Base-by-base conservation (phyloP, 441 rosid genomes). In the Viola pubescens region DNA sequence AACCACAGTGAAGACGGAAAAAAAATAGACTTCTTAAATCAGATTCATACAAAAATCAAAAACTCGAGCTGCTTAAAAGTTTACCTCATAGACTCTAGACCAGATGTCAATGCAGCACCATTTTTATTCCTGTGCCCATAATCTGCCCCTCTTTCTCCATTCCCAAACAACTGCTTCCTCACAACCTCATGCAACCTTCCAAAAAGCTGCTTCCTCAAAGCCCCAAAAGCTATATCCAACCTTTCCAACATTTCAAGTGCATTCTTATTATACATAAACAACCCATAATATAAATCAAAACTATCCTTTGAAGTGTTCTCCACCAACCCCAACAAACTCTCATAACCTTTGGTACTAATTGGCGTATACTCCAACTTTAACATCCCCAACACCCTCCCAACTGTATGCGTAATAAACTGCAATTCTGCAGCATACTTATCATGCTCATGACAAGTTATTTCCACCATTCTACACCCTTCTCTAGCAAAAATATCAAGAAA, bases 261-360 rank as follows among this genome's bases (percentile, higher is more conserved):
- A 57, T 78, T 81, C 63, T 62, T 79, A 45, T 86, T 86, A 50
- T 76, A 80, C 64, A 83, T 38, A 68, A 86, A 86, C 72, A 86
- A 64, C 42, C 84, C 92, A 55, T 81, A 86, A 44, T 75, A 83
- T 77, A 83, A 57, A 77, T 83, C 89, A 60, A 86, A 86, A 48
- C 87, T 83, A 73, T 86, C 89, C 52, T 68, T 68, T 1, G 63
- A 62, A 2, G 79, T 74, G 49, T 72, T 72, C 67, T 72, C 76
- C 34, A 77, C 82, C 69, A 80, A 70, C 54, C 70, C 70, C 62
- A 80, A 62, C 63, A 80, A 62, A 52, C 74, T 60, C 54, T 77
- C 80, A 50, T 77, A 77, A 56, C 82, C 84, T 68, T 75, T 80
- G 0, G 84, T 77, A 54, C 68, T 77, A 53, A 80, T 77, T 1